These are phyloP conservation scores for Globisporangium parvum DNA, from an alignment of 352 stramenopile genomes.

Conservation along the genomic window DNA sequence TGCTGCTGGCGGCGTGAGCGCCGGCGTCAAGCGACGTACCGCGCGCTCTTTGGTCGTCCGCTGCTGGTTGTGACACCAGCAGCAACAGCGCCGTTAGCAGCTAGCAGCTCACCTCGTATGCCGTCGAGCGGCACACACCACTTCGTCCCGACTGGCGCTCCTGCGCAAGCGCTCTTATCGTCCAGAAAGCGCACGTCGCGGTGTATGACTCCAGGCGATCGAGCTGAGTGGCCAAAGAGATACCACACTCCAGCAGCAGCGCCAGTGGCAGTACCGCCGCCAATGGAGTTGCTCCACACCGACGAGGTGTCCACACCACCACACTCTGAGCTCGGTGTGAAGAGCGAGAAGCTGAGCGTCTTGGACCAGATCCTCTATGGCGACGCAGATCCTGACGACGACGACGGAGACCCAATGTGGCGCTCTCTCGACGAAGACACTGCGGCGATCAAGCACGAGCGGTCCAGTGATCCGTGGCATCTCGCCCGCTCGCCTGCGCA, in stretches of 20 bases:
- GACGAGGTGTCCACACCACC: no score
- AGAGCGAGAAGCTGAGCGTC: slow-evolving; percentile 3
- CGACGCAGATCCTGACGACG: background rate
- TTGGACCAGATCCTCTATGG: slow-evolving; percentile 1
- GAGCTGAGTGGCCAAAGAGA: no score
- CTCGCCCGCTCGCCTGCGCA: no score
- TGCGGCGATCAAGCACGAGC: background rate
- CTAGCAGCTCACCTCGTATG: background rate
- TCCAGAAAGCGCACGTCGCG: no score
- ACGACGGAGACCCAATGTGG: background rate
- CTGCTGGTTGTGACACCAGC: slow-evolving; percentile 13
- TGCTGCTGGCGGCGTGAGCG: slow-evolving; percentile 21
- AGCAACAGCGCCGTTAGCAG: background rate
- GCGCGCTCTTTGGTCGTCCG: slow-evolving; percentile 36
- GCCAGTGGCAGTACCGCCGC: no score
- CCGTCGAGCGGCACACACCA: background rate
- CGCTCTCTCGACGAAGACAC: background rate
- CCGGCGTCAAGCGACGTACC: slow-evolving; percentile 35
- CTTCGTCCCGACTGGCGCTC: background rate
- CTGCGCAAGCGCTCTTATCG: no score
- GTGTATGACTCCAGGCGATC: no score
- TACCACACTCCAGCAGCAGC: no score
- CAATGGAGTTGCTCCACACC: no score
- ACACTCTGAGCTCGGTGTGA: background rate
- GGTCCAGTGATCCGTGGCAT: no score